Evolutionary conservation across 306 rosid genomes (phyloP).

Genomic region (Fragaria ananassa): DNA sequence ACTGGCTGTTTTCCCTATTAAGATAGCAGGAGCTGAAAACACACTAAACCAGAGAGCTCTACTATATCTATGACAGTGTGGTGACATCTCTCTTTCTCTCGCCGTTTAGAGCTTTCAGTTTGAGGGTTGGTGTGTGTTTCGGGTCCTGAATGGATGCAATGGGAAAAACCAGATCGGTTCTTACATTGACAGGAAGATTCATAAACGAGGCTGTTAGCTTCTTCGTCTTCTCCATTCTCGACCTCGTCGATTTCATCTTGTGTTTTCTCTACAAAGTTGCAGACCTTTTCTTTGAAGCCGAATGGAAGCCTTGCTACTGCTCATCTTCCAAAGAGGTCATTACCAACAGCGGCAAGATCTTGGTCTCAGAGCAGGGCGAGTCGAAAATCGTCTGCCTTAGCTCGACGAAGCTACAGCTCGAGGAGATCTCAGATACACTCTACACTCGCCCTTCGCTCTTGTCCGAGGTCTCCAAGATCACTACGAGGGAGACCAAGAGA

Average conservation of each 20-base stretch:
- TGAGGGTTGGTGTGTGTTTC: neutral
- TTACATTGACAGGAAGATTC: slow-evolving; percentile 37
- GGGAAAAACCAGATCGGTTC: slow-evolving; percentile 35
- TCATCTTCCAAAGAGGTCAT: slow-evolving; percentile 67
- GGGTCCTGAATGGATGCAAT: slow-evolving; percentile 24
- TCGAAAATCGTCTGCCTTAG: slow-evolving; percentile 63
- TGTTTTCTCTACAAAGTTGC: slow-evolving; percentile 63
- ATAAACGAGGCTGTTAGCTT: slow-evolving; percentile 69
- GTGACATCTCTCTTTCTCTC: neutral
- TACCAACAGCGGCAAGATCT: slow-evolving; percentile 63
- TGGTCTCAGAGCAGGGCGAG: slow-evolving; percentile 77
- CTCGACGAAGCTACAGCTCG: slow-evolving; percentile 57
- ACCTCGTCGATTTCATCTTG: slow-evolving; percentile 58
- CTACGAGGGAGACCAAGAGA: slow-evolving; percentile 31
- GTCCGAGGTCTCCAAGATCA: slow-evolving; percentile 59
- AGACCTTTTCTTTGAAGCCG: slow-evolving; percentile 69
- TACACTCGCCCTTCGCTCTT: slow-evolving; percentile 68
- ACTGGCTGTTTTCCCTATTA: neutral
- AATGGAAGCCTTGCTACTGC: slow-evolving; percentile 82
- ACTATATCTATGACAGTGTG: slow-evolving; percentile 1
- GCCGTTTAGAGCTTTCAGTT: neutral
- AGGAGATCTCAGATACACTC: slow-evolving; percentile 86
- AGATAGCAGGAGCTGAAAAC: neutral
- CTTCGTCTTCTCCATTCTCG: slow-evolving; percentile 51
- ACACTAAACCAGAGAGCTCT: neutral